Evolutionary conservation across 169 alveolate species (phyloP), one percentile per base, ranked within the genome.

Genomic region (Pseudocohnilembus persalinus): DNA sequence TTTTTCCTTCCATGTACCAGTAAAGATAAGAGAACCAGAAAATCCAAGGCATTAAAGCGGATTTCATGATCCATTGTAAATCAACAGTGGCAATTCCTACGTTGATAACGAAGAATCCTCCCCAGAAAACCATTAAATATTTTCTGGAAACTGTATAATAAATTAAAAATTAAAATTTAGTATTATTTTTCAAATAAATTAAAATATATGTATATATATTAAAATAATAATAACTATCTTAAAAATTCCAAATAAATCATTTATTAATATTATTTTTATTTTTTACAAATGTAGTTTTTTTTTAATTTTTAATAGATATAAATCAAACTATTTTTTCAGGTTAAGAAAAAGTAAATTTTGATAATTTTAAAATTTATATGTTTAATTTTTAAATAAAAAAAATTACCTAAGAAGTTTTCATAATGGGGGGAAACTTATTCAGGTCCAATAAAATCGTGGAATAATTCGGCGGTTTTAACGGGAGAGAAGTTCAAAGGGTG

Each of bases 351-450:
- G 33, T 27, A 29, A 33, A 75, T 75, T 31, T 75, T 74, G 30
- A 27, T 31, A 75, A 24, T 64, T 31, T 31, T 26, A 16, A 64
- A 16, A 64, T 26, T 24, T 29, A 73, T 73, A n/a, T 15, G 4
- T 75, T 30, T 6, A n/a, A 6, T 30, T 29, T 6, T 29, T 29
- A 75, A 6, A 75, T 30, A 6, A 26, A 78, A 34, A 24, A 24
- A 31, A n/a, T 79, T 49, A 79, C 84, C 64, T 73, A 79, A 79
- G 82, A 86, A 86, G 65, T 80, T 86, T 81, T 86, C 90, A 31
- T 80, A 86, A 76, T 86, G 90, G 72, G 90, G 81, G 28, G 90
- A 86, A 25, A 86, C 90, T 65, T 86, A 80, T 86, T 86, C 90
- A 30, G 90, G 90, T 35, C 90, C 90, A 75, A 86, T 65, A 31